A percentile compares a stretch with the other conserved stretches of the same genome.
Evolutionary conservation across 768 basidiomycete genomes (phyloP).

Genomic region (Lyophyllum decastes): DNA sequence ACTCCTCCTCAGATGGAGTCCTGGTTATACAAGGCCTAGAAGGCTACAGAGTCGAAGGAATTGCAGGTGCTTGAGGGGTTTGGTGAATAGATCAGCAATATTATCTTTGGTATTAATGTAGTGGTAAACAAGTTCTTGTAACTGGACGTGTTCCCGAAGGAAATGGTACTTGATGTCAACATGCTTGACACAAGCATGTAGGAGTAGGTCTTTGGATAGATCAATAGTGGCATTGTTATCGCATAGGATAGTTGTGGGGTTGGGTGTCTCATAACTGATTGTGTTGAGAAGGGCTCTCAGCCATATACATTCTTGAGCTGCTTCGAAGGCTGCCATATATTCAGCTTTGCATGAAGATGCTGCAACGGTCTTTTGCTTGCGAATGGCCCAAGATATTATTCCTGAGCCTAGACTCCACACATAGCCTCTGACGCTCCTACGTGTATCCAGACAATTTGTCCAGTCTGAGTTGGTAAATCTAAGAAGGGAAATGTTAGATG

Average conservation of each 20-base stretch:
- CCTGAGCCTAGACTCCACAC: constrained; percentile 24
- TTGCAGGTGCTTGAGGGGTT: constrained; percentile 26
- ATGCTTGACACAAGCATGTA: constrained; percentile 38
- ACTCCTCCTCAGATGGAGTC: constrained; percentile 9
- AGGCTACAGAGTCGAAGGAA: constrained; percentile 17
- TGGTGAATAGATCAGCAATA: constrained; percentile 40
- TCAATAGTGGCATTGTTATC: constrained; percentile 39
- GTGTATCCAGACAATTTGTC: constrained; percentile 8
- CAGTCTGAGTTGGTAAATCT: constrained; percentile 26
- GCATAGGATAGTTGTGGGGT: constrained; percentile 14
- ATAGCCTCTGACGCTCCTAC: constrained; percentile 22
- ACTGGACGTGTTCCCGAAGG: constrained; percentile 29
- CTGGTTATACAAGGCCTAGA: constrained; percentile 13
- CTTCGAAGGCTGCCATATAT: constrained; percentile 36
- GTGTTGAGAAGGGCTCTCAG: constrained; percentile 14
- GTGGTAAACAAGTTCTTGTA: constrained; percentile 20
- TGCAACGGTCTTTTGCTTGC: constrained; percentile 11
- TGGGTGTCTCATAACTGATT: constrained; percentile 10
- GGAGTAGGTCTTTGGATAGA: constrained; percentile 29
- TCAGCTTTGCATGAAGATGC: constrained; percentile 34
- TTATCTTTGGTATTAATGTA: constrained; percentile 33
- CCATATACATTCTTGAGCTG: constrained; percentile 17
- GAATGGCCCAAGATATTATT: constrained; percentile 12
- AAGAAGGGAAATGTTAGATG: constrained; percentile 14
- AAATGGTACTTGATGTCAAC: constrained; percentile 35